A percentile compares a stretch with the other conserved stretches of the same genome.
Conservation (phyloP, 1,284 basidiomycete species). For the Rugiboletus extremiorientalis region DNA sequence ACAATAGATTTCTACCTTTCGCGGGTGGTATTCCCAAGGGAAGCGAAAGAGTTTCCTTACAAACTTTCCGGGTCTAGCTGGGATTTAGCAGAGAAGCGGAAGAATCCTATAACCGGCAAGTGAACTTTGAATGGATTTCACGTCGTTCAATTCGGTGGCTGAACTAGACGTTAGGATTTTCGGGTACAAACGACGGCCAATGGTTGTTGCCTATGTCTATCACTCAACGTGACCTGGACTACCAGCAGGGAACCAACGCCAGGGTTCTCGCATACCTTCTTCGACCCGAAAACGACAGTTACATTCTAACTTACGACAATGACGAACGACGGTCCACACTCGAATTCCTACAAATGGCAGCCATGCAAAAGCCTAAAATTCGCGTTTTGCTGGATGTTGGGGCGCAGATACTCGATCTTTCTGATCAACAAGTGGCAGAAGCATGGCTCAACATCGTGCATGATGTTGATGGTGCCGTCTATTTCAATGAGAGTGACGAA, state of each 20-base stretch:
- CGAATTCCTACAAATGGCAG: slow-evolving; percentile 35
- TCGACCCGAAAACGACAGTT: slow-evolving; percentile 41
- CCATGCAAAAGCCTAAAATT: slow-evolving; percentile 34
- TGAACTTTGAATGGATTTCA: neutral
- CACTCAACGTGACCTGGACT: neutral
- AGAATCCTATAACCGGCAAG: slow-evolving; percentile 1
- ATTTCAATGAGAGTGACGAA: slow-evolving; percentile 44
- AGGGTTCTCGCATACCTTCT: slow-evolving; percentile 45
- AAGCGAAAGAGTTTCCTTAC: slow-evolving; percentile 43
- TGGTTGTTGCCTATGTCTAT: slow-evolving; percentile 6
- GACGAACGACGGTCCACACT: slow-evolving; percentile 24
- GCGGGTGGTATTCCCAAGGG: slow-evolving; percentile 2
- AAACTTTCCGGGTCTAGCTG: slow-evolving; percentile 49
- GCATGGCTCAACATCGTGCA: slow-evolving; percentile 39
- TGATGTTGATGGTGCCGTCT: slow-evolving; percentile 40
- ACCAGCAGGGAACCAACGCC: slow-evolving; percentile 16
- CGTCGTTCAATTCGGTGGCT: neutral
- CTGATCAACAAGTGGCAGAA: slow-evolving; percentile 39
- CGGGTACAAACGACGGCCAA: slow-evolving; percentile 1
- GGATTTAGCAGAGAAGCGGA: slow-evolving; percentile 44
- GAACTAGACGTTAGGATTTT: slow-evolving; percentile 1
- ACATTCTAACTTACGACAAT: slow-evolving; percentile 24
- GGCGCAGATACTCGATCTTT: slow-evolving; percentile 51
- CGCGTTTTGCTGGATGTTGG: slow-evolving; percentile 52
- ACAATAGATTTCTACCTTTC: slow-evolving; percentile 50